Evolutionary conservation across 2,329 filamentous ascomycete species (phyloP), one percentile per base, ranked within the genome.

Genomic region (Hypoxylon sp.): DNA sequence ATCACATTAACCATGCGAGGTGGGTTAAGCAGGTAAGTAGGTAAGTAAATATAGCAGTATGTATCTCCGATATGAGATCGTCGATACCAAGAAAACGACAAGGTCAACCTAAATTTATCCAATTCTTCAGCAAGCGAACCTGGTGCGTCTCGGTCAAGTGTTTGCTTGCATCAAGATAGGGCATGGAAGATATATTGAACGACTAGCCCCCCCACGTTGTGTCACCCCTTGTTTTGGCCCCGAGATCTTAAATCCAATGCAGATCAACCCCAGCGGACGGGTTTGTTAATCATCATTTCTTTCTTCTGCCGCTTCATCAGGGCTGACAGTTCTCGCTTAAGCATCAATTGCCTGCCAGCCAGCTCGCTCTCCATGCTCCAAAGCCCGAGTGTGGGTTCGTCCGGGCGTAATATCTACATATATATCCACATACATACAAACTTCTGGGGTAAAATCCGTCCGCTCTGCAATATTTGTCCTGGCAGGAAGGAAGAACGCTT

Each of bases 251-350:
- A 38, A 37, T 44, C 43, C 47, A 58, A 46, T 43, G 51, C 23
- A 51, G 55, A 58, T 58, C 47, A 58, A 50, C 43, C 47, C 23
- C 45, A 25, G n/a, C n/a, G 9, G 31, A 46, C 29, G 31, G 55
- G 36, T 47, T 51, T 23, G 40, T 37, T 43, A 42, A 58, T 46
- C 44, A 46, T 41, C 47, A 43, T 51, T 47, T 48, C 46, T 55
- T 46, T 45, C 31, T n/a, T n/a, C n/a, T n/a, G n/a, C 9, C 26
- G 38, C 35, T 35, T 58, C 34, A 43, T 54, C 37, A 55, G 46
- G 31, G 40, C 21, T 38, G 40, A 45, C 27, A 41, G 25, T 41
- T 46, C 26, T 21, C 27, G 42, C 31, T 45, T 19, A 36, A 40
- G 31, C 35, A 31, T 48, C 30, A 25, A 19, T 23, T 26, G 26